Base-by-base conservation (phyloP, 2,329 filamentous ascomycete species). In the Chaetomium sp. region DNA sequence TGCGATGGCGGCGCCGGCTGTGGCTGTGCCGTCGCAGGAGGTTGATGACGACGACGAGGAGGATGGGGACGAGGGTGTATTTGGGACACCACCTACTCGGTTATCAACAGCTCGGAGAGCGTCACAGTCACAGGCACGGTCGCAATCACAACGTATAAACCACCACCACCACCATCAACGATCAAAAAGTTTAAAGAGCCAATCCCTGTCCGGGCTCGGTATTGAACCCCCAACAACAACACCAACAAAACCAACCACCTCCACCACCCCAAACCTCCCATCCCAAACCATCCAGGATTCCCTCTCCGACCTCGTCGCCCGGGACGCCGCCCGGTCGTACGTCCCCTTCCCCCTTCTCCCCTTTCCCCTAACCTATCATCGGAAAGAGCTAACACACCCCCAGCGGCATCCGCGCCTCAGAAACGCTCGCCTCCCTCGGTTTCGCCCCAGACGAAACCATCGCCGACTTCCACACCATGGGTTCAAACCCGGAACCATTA, bases 391-490 rank as follows among this genome's bases (percentile, higher is more conserved):
- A 42, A 12, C 6, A 7, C 40, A 5, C 5, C 12, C 5, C 40
- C 6, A n/a, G 34, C 36, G 6, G 68, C 5, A 62, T 66, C 9
- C 66, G 64, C n/a, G 67, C 69, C 52, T 68, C 67, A 1, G 67
- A 69, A 46, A 71, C 69, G 3, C 65, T 72, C 3, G 68, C 67
- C 2, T 68, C 69, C 6, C 67, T 72, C 0, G 70, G 70, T 0
- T 72, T 72, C 49, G 70, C 69, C 3, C 67, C 69, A 0, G 66
- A 68, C 52, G 70, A 72, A 54, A 72, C 69, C 2, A 61, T 71
- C 9, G 66, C 67, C 49, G 70, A 72, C 55, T 72, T 72, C 41
- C 63, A 71, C 44, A 68, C 63, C 54, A 69, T 72, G 63, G 69
- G 66, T 36, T 70, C 67, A 52, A 70, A 71, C 48, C 67, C 68